Evolutionary conservation across 2,329 filamentous ascomycete genomes (phyloP), one percentile per base, ranked within the genome.

Genomic region (Blumeria hordei): DNA sequence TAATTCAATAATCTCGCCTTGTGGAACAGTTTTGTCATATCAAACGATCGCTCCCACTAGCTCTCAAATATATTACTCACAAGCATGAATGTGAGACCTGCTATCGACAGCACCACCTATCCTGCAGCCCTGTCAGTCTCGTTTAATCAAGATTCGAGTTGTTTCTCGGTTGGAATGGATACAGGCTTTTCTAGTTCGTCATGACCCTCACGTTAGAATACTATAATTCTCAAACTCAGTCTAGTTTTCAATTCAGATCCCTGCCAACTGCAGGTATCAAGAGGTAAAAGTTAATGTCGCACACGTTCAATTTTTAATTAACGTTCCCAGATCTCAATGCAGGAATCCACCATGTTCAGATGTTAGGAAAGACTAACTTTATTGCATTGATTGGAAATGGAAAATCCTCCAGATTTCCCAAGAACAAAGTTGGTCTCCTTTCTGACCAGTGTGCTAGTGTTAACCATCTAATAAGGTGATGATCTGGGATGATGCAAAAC

Each of bases 301-400:
- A 28, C 18, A 33, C 16, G 33, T n/a, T 16, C 11, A 16, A 43
- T 21, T 39, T 34, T 35, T 53, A 55, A 52, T 59, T 63, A 51
- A 62, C 39, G n/a, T 21, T 55, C 32, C 58, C 56, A 83, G 81
- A 85, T 62, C 86, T 88, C 70, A 85, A 84, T 65, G 85, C 83
- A 16, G 87, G 88, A 50, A 80, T 94, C 59, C 85, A 83, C 43
- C 73, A 86, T 43, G 85, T 83, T 32, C 82, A 88, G 67, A 92
- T 94, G 85, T 80, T 94, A 66, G 85, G 84, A 47, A 83, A 80
- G 61, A 81, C 85, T 54, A 88, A 90, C 69, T 94, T 88, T 66
- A 74, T 95, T 37, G 90, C 86, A 33, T 75, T 96, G 9, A 87
- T 95, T 55, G 88, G 88, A 59, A 90, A 90, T 61, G 88, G 92